Base-by-base conservation (phyloP, 1,284 basidiomycete species). In the Ceratobasidium sp. region DNA sequence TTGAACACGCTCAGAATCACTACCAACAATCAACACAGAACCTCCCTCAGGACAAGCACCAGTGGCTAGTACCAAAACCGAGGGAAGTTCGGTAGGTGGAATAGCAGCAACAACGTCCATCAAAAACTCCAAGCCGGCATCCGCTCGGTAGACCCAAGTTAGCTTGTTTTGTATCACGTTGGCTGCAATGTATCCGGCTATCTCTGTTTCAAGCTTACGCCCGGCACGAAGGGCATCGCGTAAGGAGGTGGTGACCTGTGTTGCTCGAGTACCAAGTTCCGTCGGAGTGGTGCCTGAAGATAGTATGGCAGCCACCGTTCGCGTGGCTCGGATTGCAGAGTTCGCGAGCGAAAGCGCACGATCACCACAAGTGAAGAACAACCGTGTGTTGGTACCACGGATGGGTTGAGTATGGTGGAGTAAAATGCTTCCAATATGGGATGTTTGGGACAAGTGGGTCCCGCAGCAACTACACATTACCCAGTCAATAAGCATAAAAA, bases 391-490 rank as follows among this genome's bases (percentile, higher is more conserved):
- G 26, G 71, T 53, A 4, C 71, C 74, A 2, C 62, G 64, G 34
- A 74, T 74, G 5, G 60, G 46, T 28, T 73, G 72, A 3, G 72
- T 73, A 36, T 71, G 46, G 16, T 59, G 67, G 4, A 73, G 36
- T 5, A 72, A 28, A 34, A 72, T 32, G 9, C 36, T 46, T 2
- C 71, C 48, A 41, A 72, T 72, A 48, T 59, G 61, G 26, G 71
- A 72, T 1, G 71, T 67, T 50, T 65, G 70, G 36, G 71, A 70
- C 16, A 71, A 53, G 55, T 73, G 72, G 8, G 72, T 73, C 3
- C 72, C 72, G 26, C 72, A 73, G 36, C 72, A 73, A n/a, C 72
- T 73, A n/a, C 3, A 28, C 9, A 12, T 5, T 8, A 9, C 8
- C 16, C 2, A 48, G 10, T 70, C 55, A 41, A 30, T n/a, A 46